Evolutionary conservation across 805 yeast species (phyloP).

Genomic region (Saccharomycopsis javanensis): DNA sequence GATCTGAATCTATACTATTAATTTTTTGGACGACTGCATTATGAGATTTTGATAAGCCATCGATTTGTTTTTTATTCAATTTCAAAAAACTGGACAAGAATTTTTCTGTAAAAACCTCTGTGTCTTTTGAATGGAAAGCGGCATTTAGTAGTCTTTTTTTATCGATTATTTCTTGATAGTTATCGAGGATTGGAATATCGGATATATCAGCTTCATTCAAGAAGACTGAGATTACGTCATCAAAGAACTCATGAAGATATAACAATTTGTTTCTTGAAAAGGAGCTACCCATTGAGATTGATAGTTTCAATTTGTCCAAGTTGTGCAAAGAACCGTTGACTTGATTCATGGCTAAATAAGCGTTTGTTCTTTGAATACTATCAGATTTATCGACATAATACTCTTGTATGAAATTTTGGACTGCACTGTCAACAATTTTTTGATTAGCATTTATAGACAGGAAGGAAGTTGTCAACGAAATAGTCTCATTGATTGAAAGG

Average conservation of each 20-base stretch:
- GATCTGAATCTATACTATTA: constrained; percentile 42
- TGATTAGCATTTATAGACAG: too few species aligned
- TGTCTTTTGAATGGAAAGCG: constrained; percentile 34
- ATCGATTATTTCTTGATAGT: constrained; percentile 35
- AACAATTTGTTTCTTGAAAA: constrained; percentile 29
- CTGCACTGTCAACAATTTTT: too few species aligned
- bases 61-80: constrained; percentile 34
- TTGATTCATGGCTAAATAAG: constrained; percentile 1
- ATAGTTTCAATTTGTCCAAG: constrained; percentile 21
- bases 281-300: constrained; percentile 22
- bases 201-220: constrained; percentile 22
- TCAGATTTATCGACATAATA: neutral
- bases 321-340: neutral
- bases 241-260: constrained; percentile 35
- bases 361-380: constrained; percentile 7
- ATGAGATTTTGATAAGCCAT: constrained; percentile 40
- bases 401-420: neutral
- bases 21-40: constrained; percentile 30
- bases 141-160: constrained; percentile 45
- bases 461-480: neutral
- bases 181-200: constrained; percentile 35
- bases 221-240: constrained; percentile 33
- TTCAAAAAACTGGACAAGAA: constrained; percentile 42
- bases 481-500: neutral
- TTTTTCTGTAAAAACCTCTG: constrained; percentile 40